phyloP scores from a whole-genome alignment of 129 eudicot species.

The Flaveria ramosissima region DNA sequence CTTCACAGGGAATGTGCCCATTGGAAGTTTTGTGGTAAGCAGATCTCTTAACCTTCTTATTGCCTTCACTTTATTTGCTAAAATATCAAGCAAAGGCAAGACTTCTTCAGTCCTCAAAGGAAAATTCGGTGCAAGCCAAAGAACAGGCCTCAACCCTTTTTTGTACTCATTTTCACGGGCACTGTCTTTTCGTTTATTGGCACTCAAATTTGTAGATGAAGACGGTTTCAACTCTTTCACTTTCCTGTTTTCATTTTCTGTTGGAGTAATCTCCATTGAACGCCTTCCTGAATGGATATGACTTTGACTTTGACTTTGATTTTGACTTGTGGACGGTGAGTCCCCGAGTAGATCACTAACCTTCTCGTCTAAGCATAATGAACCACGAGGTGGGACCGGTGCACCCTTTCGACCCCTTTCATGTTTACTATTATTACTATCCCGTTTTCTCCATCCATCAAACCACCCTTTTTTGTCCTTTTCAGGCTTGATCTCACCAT shows the following conservation, averaged over 20 bases:
- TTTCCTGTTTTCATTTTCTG: constrained; percentile 56
- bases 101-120: constrained; percentile 84
- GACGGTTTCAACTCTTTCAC: constrained; percentile 53
- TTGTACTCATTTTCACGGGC: constrained; percentile 81
- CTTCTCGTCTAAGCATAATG: constrained; percentile 61
- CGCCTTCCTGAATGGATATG: constrained; percentile 55
- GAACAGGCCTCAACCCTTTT: constrained; percentile 89
- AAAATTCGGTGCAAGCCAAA: constrained; percentile 87
- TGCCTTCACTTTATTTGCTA: constrained; percentile 96
- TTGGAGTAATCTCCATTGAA: constrained; percentile 58
- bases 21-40: constrained; percentile 90
- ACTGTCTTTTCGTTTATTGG: constrained; percentile 60
- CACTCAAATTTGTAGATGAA: constrained; percentile 44
- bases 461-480: constrained; percentile 83
- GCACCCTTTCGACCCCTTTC: constrained; percentile 47
- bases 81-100: constrained; percentile 88
- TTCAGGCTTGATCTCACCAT: constrained; percentile 51
- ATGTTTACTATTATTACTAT: constrained; percentile 32
- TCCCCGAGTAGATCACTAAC: constrained; percentile 60
- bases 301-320: constrained; percentile 36
- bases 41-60: constrained; percentile 86
- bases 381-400: constrained; percentile 55
- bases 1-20: constrained; percentile 98
- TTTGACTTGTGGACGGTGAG: constrained; percentile 49
- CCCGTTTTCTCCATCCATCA: constrained; percentile 72